Evolutionary conservation across 2,329 filamentous ascomycete genomes (phyloP), one percentile per base, ranked within the genome.

Genomic region (Talaromyces atroroseus): DNA sequence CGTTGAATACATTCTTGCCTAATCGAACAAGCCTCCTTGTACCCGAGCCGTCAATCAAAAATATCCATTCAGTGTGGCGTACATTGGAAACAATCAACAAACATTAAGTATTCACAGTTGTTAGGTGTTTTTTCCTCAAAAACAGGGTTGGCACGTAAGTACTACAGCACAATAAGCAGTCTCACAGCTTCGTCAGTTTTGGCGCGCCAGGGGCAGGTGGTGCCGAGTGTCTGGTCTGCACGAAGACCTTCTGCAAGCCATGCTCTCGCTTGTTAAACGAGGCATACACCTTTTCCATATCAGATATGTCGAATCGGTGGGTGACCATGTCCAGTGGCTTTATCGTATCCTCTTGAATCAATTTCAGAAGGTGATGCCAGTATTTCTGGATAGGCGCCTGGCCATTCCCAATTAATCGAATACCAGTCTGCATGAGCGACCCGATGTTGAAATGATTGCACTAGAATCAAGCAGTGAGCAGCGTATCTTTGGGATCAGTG

Each of bases 391-490:
- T 89, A 0, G 90, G 90, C 2, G 82, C 82, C 67, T 86, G 83
- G 3, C 83, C 83, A 62, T 85, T 85, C 44, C 83, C 83, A 61
- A 84, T 91, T 46, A 95, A 80, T 1, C 88, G 85, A 62, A 95
- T 84, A n/a, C 90, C 90, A 32, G 88, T 85, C 74, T 95, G 84
- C 90, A 95, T 95, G 14, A 95, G 68, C 0, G 88, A 85, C 10
- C 90, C 89, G 63, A 92, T 85, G 72, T 90, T 90, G 78, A 92
- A 89, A 70, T 90, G 87, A 72, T 90, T 91, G 21, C 86, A 89
- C 80, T 58, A n/a, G 24, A 20, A 4, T 24, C 6, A 8, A 12
- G 26, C 6, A 29, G 50, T 50, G n/a, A 54, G 51, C 16, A 16
- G 10, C 24, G 7, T 26, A 26, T 26, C 24, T 26, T 29, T 8